Evolutionary conservation across 2,329 filamentous ascomycete species (phyloP).

Genomic region (Fusarium acutatum): DNA sequence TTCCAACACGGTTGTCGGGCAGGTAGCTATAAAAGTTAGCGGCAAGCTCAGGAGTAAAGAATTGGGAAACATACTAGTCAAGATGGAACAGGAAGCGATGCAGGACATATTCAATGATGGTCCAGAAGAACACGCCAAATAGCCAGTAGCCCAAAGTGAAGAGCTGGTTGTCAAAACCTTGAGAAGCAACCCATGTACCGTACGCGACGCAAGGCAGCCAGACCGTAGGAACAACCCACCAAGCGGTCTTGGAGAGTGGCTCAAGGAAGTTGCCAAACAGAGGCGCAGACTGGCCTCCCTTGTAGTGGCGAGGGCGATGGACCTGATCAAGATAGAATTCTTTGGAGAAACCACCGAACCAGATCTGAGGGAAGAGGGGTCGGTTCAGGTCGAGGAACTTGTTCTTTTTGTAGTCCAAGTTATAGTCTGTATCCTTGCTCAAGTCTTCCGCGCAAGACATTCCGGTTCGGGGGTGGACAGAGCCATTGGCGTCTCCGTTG

Average conservation of each 20-base stretch:
- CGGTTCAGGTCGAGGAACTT: slow-evolving; percentile 91
- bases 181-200: slow-evolving; percentile 71
- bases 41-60: background rate
- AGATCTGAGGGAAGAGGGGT: slow-evolving; percentile 88
- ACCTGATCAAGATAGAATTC: slow-evolving; percentile 98
- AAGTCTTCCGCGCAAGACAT: slow-evolving; percentile 91
- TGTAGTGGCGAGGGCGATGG: slow-evolving; percentile 95
- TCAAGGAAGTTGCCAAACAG: slow-evolving; percentile 99
- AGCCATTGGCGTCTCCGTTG: slow-evolving; percentile 44
- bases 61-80: slow-evolving; percentile 73
- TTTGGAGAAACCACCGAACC: slow-evolving; percentile 87
- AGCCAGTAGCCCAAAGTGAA: slow-evolving; percentile 69
- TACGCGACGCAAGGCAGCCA: slow-evolving; percentile 87
- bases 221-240: slow-evolving; percentile 85
- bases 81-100: slow-evolving; percentile 95
- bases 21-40: slow-evolving; percentile 70
- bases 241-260: slow-evolving; percentile 92
- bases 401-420: slow-evolving; percentile 82
- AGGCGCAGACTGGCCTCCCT: slow-evolving; percentile 88
- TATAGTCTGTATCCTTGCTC: slow-evolving; percentile 81
- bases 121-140: slow-evolving; percentile 82
- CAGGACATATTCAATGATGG: slow-evolving; percentile 85
- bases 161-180: slow-evolving; percentile 63
- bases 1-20: slow-evolving; percentile 86
- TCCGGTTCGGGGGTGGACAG: slow-evolving; percentile 74